A percentile compares a stretch with the other conserved stretches of the same genome.
phyloP scores from a whole-genome alignment of 1,284 basidiomycete genomes.

The Marasmius tenuissimus region DNA sequence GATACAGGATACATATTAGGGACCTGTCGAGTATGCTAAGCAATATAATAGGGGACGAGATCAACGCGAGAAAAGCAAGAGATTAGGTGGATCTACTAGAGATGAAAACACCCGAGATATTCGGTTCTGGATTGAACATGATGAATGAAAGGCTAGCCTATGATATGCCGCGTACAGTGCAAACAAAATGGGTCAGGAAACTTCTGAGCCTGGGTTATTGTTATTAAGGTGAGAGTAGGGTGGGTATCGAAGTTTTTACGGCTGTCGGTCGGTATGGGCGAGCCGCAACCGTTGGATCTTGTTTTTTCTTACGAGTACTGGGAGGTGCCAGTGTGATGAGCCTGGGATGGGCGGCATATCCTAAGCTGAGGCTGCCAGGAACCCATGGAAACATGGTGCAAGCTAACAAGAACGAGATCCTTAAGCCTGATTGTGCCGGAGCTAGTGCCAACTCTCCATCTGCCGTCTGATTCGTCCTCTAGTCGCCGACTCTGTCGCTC shows the following conservation, averaged over 20 bases:
- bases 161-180: no score
- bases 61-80: background rate
- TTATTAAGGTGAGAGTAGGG: no score
- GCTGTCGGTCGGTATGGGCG: background rate
- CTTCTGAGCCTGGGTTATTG: no score
- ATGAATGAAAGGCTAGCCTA: no score
- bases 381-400: slow-evolving; percentile 78
- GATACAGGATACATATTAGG: background rate
- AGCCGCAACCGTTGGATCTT: background rate
- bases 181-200: no score
- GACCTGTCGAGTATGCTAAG: background rate
- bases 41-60: background rate
- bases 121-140: background rate
- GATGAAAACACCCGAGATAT: background rate
- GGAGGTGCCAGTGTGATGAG: background rate
- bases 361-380: slow-evolving; percentile 78
- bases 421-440: slow-evolving; percentile 51
- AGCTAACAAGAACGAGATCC: slow-evolving; percentile 67
- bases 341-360: slow-evolving; percentile 31
- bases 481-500: slow-evolving; percentile 46
- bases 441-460: slow-evolving; percentile 59
- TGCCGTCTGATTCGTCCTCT: slow-evolving; percentile 57
- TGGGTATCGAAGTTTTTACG: no score
- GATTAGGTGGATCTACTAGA: background rate
- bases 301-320: background rate